Evolutionary conservation across 2,329 filamentous ascomycete species (phyloP).

Genomic region (Paecilomyces dactylethromorphus): DNA sequence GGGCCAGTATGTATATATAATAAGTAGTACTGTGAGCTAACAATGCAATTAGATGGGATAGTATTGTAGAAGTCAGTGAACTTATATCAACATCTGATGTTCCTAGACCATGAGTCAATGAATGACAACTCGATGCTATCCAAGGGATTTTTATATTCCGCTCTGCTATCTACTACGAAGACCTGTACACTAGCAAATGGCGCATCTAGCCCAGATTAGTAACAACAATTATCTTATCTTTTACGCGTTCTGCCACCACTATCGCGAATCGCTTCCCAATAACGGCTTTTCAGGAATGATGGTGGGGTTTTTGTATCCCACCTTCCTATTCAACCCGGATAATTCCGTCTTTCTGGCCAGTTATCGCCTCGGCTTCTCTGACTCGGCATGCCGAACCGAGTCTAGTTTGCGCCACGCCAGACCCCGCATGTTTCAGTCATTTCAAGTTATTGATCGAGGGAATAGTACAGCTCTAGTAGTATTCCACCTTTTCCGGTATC

Average conservation of each 20-base stretch:
- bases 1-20: no score
- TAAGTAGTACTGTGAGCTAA: no score
- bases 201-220: not conserved
- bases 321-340: not conserved
- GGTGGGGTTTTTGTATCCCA: not conserved
- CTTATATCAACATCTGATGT: not conserved
- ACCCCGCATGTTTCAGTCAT: not conserved
- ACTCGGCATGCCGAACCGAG: not conserved
- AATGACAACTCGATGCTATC: not conserved
- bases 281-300: not conserved
- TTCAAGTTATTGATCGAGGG: not conserved
- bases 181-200: not conserved
- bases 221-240: no score
- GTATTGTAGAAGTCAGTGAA: not conserved
- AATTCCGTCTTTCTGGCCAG: not conserved
- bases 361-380: not conserved
- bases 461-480: not conserved
- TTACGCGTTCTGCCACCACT: not conserved
- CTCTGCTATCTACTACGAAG: not conserved
- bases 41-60: no score
- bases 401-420: not conserved
- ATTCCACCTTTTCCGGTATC: no score
- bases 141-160: not conserved
- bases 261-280: not conserved
- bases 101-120: no score